phyloP scores from a whole-genome alignment of 345 rosid species.

The Linum usitatissimum region DNA sequence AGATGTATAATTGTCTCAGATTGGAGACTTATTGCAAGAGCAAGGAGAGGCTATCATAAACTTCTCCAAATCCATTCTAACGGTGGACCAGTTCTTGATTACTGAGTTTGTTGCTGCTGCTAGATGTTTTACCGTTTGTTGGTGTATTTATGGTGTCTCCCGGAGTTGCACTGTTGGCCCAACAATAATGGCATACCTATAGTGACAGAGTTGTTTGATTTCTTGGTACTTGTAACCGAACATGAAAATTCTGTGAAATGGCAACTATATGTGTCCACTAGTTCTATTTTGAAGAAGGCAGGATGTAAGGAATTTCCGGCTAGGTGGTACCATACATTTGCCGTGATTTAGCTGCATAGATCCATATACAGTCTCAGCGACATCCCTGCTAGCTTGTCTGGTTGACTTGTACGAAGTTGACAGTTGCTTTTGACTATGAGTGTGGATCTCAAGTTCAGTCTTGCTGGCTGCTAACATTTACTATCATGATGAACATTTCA shows the following conservation, averaged over 20 bases:
- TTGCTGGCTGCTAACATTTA: slow-evolving; percentile 11
- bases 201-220: too few species aligned
- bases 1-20: too few species aligned
- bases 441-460: background rate
- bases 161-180: too few species aligned
- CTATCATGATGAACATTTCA: slow-evolving; percentile 16
- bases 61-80: too few species aligned
- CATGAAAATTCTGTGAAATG: background rate
- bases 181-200: too few species aligned
- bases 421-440: too few species aligned
- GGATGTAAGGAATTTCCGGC: background rate
- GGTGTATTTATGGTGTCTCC: too few species aligned
- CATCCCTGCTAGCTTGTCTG: background rate
- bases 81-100: too few species aligned
- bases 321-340: background rate
- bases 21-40: too few species aligned
- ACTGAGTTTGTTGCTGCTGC: too few species aligned
- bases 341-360: background rate
- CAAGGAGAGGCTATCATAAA: too few species aligned
- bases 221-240: background rate
- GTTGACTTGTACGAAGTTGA: background rate
- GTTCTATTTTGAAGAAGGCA: background rate
- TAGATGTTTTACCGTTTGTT: too few species aligned
- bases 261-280: background rate
- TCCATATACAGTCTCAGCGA: background rate